phyloP scores from a whole-genome alignment of 208 protist genomes.

The Leishmania arabica region DNA sequence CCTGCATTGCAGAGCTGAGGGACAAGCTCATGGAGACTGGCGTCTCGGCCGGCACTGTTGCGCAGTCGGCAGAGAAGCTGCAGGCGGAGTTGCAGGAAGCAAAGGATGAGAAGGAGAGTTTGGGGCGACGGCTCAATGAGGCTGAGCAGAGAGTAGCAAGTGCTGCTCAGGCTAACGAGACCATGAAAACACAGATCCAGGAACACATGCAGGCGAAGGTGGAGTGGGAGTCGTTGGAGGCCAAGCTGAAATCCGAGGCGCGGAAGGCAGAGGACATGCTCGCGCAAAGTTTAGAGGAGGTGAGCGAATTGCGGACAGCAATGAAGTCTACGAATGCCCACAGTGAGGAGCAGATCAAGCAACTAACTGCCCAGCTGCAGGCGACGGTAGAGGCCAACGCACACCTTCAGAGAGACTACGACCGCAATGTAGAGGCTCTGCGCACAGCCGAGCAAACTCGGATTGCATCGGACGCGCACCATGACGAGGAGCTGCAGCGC shows the following conservation, averaged over 20 bases:
- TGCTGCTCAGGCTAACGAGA: conserved; percentile 4
- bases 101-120: background rate
- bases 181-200: background rate
- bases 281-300: conserved; percentile 7
- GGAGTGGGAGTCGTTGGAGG: background rate
- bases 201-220: background rate
- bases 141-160: background rate
- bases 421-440: conserved; percentile 3
- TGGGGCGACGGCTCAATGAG: background rate
- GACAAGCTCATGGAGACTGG: conserved; percentile 3
- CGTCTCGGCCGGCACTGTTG: background rate
- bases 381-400: conserved; percentile 3
- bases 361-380: conserved; percentile 11
- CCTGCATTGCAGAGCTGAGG: conserved; percentile 16
- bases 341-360: conserved; percentile 15
- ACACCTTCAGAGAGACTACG: conserved; percentile 13
- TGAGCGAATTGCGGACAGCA: conserved; percentile 7
- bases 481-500: conserved; percentile 5
- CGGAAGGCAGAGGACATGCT: conserved; percentile 2
- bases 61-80: background rate
- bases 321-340: conserved; percentile 6
- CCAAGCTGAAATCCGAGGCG: background rate
- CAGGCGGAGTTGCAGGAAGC: background rate
- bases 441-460: background rate
- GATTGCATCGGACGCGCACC: background rate